Percentiles rank a stretch among this genome's conserved stretches.
phyloP scores from a whole-genome alignment of 805 yeast genomes.

The Teunomyces aglyptinius region DNA sequence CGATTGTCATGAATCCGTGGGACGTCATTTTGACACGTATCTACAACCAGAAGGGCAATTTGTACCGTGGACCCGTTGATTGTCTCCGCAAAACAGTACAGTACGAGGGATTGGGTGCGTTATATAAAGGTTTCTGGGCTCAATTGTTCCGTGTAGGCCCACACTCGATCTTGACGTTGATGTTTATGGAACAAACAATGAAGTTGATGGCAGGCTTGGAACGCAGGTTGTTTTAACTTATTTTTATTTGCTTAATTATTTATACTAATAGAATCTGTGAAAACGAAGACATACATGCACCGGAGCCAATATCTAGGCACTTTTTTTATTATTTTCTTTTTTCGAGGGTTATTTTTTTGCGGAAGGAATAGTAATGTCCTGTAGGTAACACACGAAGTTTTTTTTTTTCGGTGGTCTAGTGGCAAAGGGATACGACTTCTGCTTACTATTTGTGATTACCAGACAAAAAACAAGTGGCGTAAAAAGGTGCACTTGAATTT shows the following conservation, averaged over 20 bases:
- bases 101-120: slow-evolving; percentile 81
- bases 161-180: slow-evolving; percentile 85
- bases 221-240: slow-evolving; percentile 7
- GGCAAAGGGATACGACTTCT: slow-evolving; percentile 3
- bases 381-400: background rate
- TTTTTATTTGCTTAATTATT: background rate
- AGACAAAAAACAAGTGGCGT: background rate
- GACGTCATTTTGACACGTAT: slow-evolving; percentile 93
- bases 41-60: slow-evolving; percentile 88
- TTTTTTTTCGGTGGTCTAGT: slow-evolving; percentile 1
- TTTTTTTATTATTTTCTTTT: no score
- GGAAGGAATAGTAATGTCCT: background rate
- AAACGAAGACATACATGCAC: background rate
- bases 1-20: slow-evolving; percentile 96
- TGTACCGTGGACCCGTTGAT: slow-evolving; percentile 84
- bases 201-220: slow-evolving; percentile 44
- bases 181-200: slow-evolving; percentile 95
- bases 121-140: slow-evolving; percentile 94
- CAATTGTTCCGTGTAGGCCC: slow-evolving; percentile 92
- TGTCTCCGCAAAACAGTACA: slow-evolving; percentile 80
- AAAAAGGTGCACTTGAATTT: background rate
- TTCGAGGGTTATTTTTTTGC: no score
- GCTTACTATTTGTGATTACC: background rate
- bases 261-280: background rate
- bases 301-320: no score